Base-by-base conservation (phyloP, 441 rosid genomes). In the Pelargonium fulgidum region DNA sequence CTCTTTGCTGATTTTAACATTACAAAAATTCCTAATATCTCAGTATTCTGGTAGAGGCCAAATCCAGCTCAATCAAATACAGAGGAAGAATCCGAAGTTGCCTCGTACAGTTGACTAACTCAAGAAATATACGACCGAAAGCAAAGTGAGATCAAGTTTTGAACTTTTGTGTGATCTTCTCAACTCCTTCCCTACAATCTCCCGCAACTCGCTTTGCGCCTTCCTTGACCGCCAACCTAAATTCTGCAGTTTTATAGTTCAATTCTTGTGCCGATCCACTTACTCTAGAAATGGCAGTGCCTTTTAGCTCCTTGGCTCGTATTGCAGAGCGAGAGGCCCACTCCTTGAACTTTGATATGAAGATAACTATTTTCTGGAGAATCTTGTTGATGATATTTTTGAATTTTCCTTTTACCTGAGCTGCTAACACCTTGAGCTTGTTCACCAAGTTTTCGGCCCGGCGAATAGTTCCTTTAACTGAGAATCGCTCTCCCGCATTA, bases 161-260 rank as follows among this genome's bases (percentile, higher is more conserved):
- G 73, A 94, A 82, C 75, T 77, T 94, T 62, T 94, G 97, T 67
- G 88, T 77, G 67, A 94, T 82, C 81, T 88, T 94, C 81, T 85
- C 88, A 11, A 91, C 87, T 52, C 88, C 86, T 39, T 76, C 89
- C 66, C 85, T 80, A 73, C 92, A 84, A 70, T 94, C 97, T 47
- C 79, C 98, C 0, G 85, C 94, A 63, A 88, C 76, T 66, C 96
- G 85, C 75, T 79, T 85, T 1, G 85, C 80, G 13, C 92, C 79
- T 22, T 88, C 93, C 83, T 78, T 84, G 59, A 90, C 44, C 36
- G 83, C 78, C 8, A 65, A 81, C 16, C 82, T 69, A 59, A 87
- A n/a, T 10, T 79, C 88, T 13, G 66, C 83, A 0, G 85, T 71
- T 54, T 77, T 80, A 69, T 81, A 85, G 82, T 81, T 89, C 80